These are phyloP conservation scores for Quercus dentata DNA, from an alignment of 306 rosid genomes.

Conservation along the genomic window DNA sequence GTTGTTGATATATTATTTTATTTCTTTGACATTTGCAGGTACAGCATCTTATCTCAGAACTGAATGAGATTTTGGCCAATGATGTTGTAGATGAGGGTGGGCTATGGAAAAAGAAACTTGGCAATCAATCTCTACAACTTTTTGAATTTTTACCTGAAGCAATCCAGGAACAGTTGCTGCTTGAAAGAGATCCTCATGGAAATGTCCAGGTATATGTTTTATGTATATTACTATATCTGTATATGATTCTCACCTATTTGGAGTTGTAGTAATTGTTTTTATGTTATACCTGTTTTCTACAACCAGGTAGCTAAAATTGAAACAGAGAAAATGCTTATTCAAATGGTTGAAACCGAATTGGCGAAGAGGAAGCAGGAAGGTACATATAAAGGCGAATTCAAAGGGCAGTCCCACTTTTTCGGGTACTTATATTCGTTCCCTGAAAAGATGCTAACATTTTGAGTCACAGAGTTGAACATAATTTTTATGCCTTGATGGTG, in stretches of 20 bases:
- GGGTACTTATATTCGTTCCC: conserved; percentile 54
- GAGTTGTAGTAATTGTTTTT: neutral
- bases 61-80: conserved; percentile 90
- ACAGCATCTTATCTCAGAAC: conserved; percentile 87
- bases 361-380: conserved; percentile 81
- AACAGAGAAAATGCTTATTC: conserved; percentile 99
- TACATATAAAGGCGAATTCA: conserved; percentile 55
- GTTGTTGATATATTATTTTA: conserved; percentile 9
- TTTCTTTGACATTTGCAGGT: conserved; percentile 56
- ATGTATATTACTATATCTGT: conserved; percentile 8
- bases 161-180: conserved; percentile 98
- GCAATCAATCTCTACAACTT: conserved; percentile 73
- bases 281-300: conserved; percentile 8
- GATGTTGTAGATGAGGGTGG: conserved; percentile 83
- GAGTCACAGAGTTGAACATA: conserved; percentile 1
- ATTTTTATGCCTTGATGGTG: neutral
- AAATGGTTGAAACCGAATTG: conserved; percentile 96
- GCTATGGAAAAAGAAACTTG: conserved; percentile 88
- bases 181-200: conserved; percentile 99
- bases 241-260: conserved; percentile 7
- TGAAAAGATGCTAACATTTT: neutral
- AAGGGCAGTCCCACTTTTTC: conserved; percentile 95
- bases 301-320: conserved; percentile 93
- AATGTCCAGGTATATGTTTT: conserved; percentile 80
- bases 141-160: conserved; percentile 92